These are phyloP conservation scores for Schizochytrium sp. DNA, from an alignment of 108 stramenopile genomes.

Conservation along the genomic window DNA sequence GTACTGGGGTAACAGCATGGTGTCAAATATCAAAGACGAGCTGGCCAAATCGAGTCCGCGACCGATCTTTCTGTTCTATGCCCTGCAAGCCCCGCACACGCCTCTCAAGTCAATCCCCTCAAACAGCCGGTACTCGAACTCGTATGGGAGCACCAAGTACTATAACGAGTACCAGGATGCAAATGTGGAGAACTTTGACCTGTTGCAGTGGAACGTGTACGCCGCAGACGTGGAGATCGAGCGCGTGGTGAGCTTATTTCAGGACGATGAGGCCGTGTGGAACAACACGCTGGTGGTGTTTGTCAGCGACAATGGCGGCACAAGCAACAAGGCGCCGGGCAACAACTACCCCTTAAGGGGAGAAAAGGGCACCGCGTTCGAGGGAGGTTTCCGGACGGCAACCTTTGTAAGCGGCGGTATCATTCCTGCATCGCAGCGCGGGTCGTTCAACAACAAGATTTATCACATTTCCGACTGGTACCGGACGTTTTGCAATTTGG, in stretches of 20 bases:
- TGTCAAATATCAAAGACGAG: not conserved
- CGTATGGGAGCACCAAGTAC: not conserved
- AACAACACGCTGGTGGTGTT: not conserved
- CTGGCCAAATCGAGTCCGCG: not conserved
- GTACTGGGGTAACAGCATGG: not conserved
- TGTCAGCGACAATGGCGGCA: not conserved
- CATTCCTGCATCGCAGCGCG: not conserved
- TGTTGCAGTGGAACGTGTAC: constrained; percentile 3
- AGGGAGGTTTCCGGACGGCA: not conserved
- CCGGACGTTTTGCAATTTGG: constrained; percentile 8
- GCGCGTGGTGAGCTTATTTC: not conserved
- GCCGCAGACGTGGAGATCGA: constrained; percentile 3
- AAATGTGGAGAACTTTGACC: not conserved
- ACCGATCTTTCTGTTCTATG: not conserved
- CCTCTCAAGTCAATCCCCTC: not conserved
- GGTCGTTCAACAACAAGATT: not conserved
- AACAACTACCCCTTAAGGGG: not conserved
- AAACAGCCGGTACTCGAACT: not conserved
- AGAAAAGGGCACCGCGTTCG: not conserved
- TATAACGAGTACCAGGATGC: not conserved
- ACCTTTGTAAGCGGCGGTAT: not conserved
- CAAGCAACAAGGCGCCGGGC: not conserved
- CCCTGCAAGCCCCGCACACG: constrained; percentile 3
- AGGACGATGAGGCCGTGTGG: not conserved
- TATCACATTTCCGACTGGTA: constrained; percentile 9